phyloP scores from a whole-genome alignment of 1,284 basidiomycete species.

The Trichosporon inkin region DNA sequence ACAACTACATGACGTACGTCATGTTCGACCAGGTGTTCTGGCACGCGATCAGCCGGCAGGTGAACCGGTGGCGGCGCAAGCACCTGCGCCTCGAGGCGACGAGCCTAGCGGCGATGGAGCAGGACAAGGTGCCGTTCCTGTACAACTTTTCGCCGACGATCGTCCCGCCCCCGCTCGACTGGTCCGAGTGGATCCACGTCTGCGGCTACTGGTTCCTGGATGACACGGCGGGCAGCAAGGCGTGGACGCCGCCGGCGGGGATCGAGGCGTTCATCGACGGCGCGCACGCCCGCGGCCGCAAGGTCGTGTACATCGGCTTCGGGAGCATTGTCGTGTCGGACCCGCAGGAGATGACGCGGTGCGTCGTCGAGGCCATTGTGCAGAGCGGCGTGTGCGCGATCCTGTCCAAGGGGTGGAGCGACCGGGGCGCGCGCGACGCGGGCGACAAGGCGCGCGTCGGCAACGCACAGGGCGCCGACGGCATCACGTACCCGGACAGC shows the following conservation, averaged over 20 bases:
- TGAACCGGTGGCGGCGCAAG: conserved; percentile 67
- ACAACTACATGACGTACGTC: conserved; percentile 49
- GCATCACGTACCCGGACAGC: conserved; percentile 61
- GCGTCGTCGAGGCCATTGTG: conserved; percentile 80
- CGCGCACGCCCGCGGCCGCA: conserved; percentile 70
- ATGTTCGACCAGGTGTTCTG: conserved; percentile 74
- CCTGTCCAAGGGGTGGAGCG: conserved; percentile 96
- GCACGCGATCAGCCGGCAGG: conserved; percentile 65
- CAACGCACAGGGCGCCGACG: conserved; percentile 35
- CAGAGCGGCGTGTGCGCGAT: conserved; percentile 83
- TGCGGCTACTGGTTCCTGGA: conserved; percentile 92
- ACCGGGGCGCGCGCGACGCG: conserved; percentile 65
- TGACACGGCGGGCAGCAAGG: conserved; percentile 64
- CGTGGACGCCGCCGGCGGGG: conserved; percentile 77
- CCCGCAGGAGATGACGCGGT: conserved; percentile 83
- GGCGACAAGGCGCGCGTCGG: conserved; percentile 25
- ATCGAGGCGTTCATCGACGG: conserved; percentile 75
- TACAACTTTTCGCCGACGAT: conserved; percentile 64
- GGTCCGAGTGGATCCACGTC: conserved; percentile 97
- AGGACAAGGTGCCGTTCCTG: conserved; percentile 58
- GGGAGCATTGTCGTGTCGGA: conserved; percentile 98
- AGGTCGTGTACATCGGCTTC: conserved; percentile 96
- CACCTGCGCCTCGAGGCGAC: conserved; percentile 59
- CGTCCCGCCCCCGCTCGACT: conserved; percentile 87
- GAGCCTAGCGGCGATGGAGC: conserved; percentile 59